phyloP scores from a whole-genome alignment of 148 eudicot species.

The Amaranthus cruentus region DNA sequence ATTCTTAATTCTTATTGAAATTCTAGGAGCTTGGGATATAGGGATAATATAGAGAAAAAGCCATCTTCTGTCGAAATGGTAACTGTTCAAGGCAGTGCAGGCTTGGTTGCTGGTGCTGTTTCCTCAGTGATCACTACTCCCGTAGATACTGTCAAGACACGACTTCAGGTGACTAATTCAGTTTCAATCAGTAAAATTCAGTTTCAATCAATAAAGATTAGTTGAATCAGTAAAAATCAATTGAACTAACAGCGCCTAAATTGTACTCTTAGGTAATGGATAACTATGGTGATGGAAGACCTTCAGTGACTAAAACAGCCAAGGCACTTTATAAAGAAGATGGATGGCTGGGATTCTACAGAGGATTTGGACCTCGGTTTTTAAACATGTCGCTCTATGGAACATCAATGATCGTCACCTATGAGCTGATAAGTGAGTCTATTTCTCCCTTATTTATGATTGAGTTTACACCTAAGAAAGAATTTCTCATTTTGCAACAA shows the following conservation, averaged over 20 bases:
- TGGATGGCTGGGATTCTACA: constrained; percentile 76
- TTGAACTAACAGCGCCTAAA: neutral
- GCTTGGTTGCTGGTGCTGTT: constrained; percentile 73
- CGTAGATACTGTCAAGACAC: constrained; percentile 70
- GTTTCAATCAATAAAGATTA: too few species aligned
- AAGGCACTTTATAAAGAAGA: constrained; percentile 56
- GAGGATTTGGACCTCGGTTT: constrained; percentile 80
- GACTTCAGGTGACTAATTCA: constrained; percentile 51
- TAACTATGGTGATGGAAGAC: constrained; percentile 58
- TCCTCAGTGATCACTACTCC: constrained; percentile 74
- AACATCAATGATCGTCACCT: constrained; percentile 76
- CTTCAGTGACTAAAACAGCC: constrained; percentile 55
- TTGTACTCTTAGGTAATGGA: constrained; percentile 47
- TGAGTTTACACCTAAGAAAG: neutral
- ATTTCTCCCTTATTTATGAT: neutral
- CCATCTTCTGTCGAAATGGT: constrained; percentile 66
- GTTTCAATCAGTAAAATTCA: too few species aligned
- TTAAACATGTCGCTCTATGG: constrained; percentile 80
- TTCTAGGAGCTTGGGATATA: constrained; percentile 54
- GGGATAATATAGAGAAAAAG: constrained; percentile 39
- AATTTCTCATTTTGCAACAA: too few species aligned
- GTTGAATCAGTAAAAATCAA: too few species aligned
- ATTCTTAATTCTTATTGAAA: neutral
- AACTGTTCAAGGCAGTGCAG: constrained; percentile 64
- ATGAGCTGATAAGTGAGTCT: constrained; percentile 65